A percentile compares a stretch with the other conserved stretches of the same genome.
Evolutionary conservation across 2,329 filamentous ascomycete genomes (phyloP).

Genomic region (Aspergillus hortae): DNA sequence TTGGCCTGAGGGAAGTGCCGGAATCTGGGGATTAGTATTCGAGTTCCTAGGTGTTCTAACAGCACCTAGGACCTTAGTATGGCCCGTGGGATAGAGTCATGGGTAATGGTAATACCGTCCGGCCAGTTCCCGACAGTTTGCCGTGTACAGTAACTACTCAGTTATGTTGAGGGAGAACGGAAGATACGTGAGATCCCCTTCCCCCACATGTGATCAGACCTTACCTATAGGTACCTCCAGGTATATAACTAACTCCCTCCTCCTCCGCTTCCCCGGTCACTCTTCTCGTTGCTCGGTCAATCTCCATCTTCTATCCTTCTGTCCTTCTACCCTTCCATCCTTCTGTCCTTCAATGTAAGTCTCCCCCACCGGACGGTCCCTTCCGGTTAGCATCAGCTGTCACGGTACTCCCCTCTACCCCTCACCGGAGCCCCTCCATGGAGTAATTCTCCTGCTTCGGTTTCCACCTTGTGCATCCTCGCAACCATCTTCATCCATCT

Average conservation of each 20-base stretch:
- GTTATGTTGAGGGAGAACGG: neutral
- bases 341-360: constrained; percentile 1
- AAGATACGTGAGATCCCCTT: too few relatives aligned
- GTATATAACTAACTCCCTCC: constrained; percentile 1
- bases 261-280: constrained; percentile 4
- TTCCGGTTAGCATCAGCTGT: too few relatives aligned
- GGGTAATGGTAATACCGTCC: too few relatives aligned
- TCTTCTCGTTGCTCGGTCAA: constrained; percentile 5
- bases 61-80: neutral
- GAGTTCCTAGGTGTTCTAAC: neutral
- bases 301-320: constrained; percentile 5
- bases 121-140: neutral
- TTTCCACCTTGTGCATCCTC: neutral
- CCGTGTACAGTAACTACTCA: neutral
- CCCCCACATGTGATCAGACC: neutral
- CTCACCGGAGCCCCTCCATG: too few relatives aligned
- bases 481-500: neutral
- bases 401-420: too few relatives aligned
- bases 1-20: constrained; percentile 15
- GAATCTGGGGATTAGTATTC: constrained; percentile 1
- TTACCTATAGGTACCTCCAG: neutral
- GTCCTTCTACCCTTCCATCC: neutral
- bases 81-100: neutral
- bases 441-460: too few relatives aligned
- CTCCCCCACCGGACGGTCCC: too few relatives aligned